Base-by-base conservation (phyloP, 2,329 filamentous ascomycete genomes). In the Thielaviopsis populi region DNA sequence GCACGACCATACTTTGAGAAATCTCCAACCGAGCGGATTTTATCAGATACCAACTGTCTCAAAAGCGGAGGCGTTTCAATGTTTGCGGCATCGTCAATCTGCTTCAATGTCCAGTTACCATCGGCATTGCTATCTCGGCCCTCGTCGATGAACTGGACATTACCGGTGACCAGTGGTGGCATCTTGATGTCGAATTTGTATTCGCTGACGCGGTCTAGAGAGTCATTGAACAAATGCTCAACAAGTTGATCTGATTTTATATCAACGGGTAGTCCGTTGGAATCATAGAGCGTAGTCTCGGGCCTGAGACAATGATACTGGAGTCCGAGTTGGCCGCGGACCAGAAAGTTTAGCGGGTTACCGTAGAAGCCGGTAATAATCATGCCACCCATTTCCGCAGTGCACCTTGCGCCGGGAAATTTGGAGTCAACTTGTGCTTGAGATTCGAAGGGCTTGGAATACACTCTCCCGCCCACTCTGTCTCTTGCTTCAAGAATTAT, bases 341-440 rank as follows among this genome's bases (percentile, higher is more conserved):
- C 85, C 66, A 99, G 84, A 59, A 91, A 83, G 72, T 96, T 95
- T 69, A 99, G 77, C 4, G 94, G 94, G 69, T 99, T 99, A 19
- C 95, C 95, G 68, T 97, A 91, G 72, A 97, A 99, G 0, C 94
- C 94, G 41, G 95, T 96, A 67, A 99, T 91, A 66, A 99, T 97
- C 80, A 99, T 96, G 63, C 92, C 94, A 33, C 94, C 94, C 85
- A 96, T 95, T 73, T 99, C 94, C 40, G 90, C 94, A 22, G 91
- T 97, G 70, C 87, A 87, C 61, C 83, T 78, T 67, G 79, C 81
- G 8, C 78, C 80, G 75, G 82, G 74, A 75, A 71, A 83, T 69
- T 17, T 61, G n/a, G 37, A 27, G 2, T 68, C 75, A 74, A 70
- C 77, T 71, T 64, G 77, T 74, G 72, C 81, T 73, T 77, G 87